Evolutionary conservation across 2,329 filamentous ascomycete genomes (phyloP), one percentile per base, ranked within the genome.

Genomic region (Diaporthe australafricana): DNA sequence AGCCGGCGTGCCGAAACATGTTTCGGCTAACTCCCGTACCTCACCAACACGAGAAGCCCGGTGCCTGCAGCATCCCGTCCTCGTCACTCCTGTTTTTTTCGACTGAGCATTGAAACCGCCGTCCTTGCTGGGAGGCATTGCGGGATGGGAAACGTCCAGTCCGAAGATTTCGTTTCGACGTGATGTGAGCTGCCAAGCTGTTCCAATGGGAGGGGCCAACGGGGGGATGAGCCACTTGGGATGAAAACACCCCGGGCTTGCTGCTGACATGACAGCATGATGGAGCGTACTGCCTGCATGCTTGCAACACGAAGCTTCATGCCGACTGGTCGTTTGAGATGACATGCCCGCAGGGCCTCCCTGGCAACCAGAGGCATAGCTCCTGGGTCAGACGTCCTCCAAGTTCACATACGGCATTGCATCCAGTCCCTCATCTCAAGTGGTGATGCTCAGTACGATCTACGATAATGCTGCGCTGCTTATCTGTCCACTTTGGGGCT

Each of bases 251-350:
- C 60, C 60, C 60, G 60, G 47, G 7, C 60, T 30, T 50, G 60
- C 42, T 65, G 60, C 45, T 50, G 45, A 38, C 40, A 27, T 65
- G 45, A 50, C 60, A 50, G 25, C 40, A 35, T 1, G 32, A 63
- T 17, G 27, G 14, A 40, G 27, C 48, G 42, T 30, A 38, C 42
- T 17, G 27, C 22, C 45, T 30, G 25, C 60, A 50, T 65, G 60
- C 42, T 50, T 38, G 45, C 30, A 65, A 65, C 45, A 50, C 60
- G 60, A 65, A 65, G 38, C 60, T 50, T 65, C 60, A 65, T 65
- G 60, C 60, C 45, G 60, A 65, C 42, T 65, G 60, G 60, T 27
- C 42, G 60, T 65, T 65, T 65, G 60, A 50, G 60, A 65, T 65
- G 60, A 38, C 35, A 27, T 20, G n/a, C n/a, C 60, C 20, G 20